phyloP scores from a whole-genome alignment of 495 filamentous ascomycete genomes.

The Lepidopterella palustris region DNA sequence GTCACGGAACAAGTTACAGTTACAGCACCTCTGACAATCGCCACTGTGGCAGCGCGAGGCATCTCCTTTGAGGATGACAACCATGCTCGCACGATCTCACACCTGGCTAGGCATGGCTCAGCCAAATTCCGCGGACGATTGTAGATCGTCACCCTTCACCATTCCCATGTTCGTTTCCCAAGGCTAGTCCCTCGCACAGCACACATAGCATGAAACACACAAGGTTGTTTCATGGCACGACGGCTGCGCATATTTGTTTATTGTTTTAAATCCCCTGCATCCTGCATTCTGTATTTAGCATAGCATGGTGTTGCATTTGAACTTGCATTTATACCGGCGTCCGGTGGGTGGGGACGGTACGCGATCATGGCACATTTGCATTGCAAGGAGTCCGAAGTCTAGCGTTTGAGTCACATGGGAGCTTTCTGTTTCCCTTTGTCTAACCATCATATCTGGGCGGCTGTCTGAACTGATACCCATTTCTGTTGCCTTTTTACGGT shows the following conservation, averaged over 20 bases:
- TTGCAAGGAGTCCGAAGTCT: not conserved
- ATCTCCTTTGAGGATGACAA: not conserved
- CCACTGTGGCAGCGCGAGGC: not conserved
- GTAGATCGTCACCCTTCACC: not conserved
- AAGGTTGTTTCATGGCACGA: not conserved
- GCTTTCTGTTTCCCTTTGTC: not conserved
- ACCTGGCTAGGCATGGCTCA: not conserved
- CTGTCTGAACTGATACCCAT: too few relatives aligned
- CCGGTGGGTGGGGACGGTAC: not conserved
- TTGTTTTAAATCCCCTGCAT: not conserved
- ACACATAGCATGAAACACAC: not conserved
- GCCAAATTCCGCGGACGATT: conserved; percentile 1
- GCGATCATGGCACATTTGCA: not conserved
- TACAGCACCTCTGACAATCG: conserved; percentile 6
- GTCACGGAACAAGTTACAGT: conserved; percentile 14
- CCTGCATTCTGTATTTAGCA: not conserved
- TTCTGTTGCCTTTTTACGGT: not conserved
- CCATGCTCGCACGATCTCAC: not conserved
- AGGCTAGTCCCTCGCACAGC: not conserved
- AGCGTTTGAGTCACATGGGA: not conserved
- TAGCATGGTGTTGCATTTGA: not conserved
- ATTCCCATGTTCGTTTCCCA: not conserved
- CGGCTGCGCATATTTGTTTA: not conserved
- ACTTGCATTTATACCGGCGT: not conserved
- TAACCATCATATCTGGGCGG: too few relatives aligned